A percentile compares a stretch with the other conserved stretches of the same genome.
phyloP scores from a whole-genome alignment of 495 filamentous ascomycete genomes.

The Halenospora varia region DNA sequence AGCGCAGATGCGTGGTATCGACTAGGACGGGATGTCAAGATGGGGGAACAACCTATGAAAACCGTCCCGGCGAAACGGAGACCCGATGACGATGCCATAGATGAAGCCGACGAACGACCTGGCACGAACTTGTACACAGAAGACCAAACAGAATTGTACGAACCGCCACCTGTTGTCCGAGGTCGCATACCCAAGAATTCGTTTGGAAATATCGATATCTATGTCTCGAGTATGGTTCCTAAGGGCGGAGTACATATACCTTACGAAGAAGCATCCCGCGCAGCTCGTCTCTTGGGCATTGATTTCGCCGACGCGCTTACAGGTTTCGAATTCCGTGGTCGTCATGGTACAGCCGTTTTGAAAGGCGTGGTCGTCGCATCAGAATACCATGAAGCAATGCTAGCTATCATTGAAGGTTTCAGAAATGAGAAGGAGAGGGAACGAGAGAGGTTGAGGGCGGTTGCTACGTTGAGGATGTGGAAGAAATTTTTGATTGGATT shows the following conservation, averaged over 20 bases:
- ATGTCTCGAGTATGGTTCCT: constrained; percentile 90
- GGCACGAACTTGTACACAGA: constrained; percentile 63
- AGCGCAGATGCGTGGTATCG: constrained; percentile 86
- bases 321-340: constrained; percentile 80
- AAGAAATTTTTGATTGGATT: constrained; percentile 68
- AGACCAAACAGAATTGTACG: constrained; percentile 73
- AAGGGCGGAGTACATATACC: constrained; percentile 69
- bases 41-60: constrained; percentile 74
- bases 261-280: constrained; percentile 60
- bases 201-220: constrained; percentile 88
- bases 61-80: constrained; percentile 44
- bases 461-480: constrained; percentile 67
- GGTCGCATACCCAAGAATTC: constrained; percentile 80
- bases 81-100: constrained; percentile 31
- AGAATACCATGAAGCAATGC: not conserved
- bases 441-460: constrained; percentile 50
- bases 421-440: constrained; percentile 44
- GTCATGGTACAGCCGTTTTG: constrained; percentile 60
- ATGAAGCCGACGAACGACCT: constrained; percentile 32
- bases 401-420: not conserved
- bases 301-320: constrained; percentile 89
- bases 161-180: constrained; percentile 66
- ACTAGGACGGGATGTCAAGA: constrained; percentile 69
- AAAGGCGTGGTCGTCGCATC: not conserved
- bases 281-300: constrained; percentile 72